Conservation (phyloP, 1,284 basidiomycete species). For the Trametes pubescens region DNA sequence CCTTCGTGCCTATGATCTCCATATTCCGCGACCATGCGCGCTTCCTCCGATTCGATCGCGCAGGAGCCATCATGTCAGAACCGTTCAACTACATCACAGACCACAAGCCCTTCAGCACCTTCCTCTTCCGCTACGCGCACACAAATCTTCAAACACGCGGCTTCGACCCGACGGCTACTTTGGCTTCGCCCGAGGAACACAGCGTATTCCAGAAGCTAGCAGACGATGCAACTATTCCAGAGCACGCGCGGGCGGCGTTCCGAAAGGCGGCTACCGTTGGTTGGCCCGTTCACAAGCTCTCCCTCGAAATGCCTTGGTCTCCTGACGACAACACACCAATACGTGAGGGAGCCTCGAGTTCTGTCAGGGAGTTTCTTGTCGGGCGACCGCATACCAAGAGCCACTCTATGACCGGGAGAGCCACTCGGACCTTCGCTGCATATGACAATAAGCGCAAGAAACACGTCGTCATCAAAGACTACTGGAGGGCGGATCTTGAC, state of each 20-base stretch:
- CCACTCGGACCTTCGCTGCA: background rate
- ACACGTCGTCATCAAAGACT: slow-evolving; percentile 5
- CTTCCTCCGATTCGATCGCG: slow-evolving; percentile 6
- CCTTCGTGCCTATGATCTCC: slow-evolving; percentile 1
- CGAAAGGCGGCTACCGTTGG: background rate
- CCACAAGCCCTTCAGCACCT: background rate
- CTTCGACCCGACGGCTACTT: background rate
- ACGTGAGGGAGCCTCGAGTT: no score
- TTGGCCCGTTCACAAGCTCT: slow-evolving; percentile 9
- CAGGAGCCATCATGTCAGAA: slow-evolving; percentile 2
- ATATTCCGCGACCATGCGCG: background rate
- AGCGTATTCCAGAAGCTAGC: background rate
- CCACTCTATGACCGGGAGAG: background rate
- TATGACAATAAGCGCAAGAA: background rate
- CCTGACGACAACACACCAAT: background rate
- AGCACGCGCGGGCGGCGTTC: background rate
- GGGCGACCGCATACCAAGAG: background rate
- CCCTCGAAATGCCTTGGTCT: background rate
- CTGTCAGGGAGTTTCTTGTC: background rate
- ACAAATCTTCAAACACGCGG: background rate
- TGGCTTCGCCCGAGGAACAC: background rate
- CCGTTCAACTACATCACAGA: slow-evolving; percentile 5
- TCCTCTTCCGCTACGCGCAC: slow-evolving; percentile 3
- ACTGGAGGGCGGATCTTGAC: slow-evolving; percentile 2
- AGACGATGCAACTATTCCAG: background rate